Base-by-base conservation (phyloP, 2,329 filamentous ascomycete species). In the Pyricularia sp. region DNA sequence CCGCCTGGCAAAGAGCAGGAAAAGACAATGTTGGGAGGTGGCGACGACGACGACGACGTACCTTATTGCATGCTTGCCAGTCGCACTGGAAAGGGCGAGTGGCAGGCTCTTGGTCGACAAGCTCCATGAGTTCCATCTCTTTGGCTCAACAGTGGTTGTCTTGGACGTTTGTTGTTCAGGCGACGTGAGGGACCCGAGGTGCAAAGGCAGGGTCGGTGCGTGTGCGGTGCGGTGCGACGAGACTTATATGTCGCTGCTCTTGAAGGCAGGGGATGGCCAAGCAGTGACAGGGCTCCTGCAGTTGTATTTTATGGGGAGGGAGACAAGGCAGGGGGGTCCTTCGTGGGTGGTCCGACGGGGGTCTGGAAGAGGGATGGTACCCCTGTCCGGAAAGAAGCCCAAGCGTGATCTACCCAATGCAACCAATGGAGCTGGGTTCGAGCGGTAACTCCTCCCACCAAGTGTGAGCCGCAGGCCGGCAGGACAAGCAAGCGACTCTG, bases 31-130 rank as follows among this genome's bases (percentile, higher is more conserved):
- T 67, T 50, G 36, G 65, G 72, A 73, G 50, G 58, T 31, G 23
- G 10, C 31, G 31, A 33, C 31, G 31, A 10, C 26, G 50, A 61
- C 67, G 59, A 26, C 58, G 59, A 76, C 82, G 70, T 78, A 89
- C 87, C 82, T 89, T 89, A 74, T 81, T 84, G 77, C 87, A 89
- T 26, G 80, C 78, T 71, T 85, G 79, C 87, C 87, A 90, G 73
- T 88, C 85, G 76, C 87, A 90, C 79, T 86, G 82, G 75, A 88
- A 89, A 50, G 86, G 86, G 73, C 87, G 85, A 78, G 85, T 82
- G 69, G 84, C 84, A 66, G 85, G 84, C 81, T 89, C 87, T 76
- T 88, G 86, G 71, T 89, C 86, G 71, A 89, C 86, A 72, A 89
- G 80, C 77, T 89, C 87, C 79, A 88, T 83, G 73, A 89, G 83